These are phyloP conservation scores for Akanthomyces lecanii DNA, from an alignment of 2,329 filamentous ascomycete species.

Conservation along the genomic window DNA sequence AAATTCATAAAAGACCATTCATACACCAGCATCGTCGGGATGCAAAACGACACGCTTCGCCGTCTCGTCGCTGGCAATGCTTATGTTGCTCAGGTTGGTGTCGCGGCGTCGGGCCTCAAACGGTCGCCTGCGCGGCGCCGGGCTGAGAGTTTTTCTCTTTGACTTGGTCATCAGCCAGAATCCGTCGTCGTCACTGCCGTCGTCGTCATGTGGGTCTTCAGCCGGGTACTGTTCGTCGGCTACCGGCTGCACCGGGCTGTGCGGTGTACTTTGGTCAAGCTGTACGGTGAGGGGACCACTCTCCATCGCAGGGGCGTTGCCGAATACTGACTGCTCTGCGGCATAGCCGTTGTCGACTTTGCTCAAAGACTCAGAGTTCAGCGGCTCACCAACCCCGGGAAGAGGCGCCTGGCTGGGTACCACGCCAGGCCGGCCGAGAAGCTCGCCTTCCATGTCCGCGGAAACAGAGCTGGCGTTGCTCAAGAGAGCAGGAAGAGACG, in stretches of 20 bases:
- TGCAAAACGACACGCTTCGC: constrained; percentile 52
- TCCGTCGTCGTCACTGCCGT: constrained; percentile 53
- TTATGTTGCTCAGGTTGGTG: constrained; percentile 58
- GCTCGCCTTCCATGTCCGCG: constrained; percentile 58
- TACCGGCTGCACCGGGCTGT: constrained; percentile 14
- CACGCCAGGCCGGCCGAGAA: constrained; percentile 47
- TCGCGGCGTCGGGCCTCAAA: constrained; percentile 47
- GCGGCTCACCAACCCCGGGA: constrained; percentile 49
- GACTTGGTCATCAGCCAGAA: constrained; percentile 51
- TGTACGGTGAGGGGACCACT: constrained; percentile 30
- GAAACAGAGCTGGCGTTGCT: constrained; percentile 63
- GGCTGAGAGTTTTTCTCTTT: constrained; percentile 39
- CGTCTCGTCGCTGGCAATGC: constrained; percentile 59
- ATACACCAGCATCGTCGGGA: constrained; percentile 26
- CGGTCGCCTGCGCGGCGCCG: constrained; percentile 23
- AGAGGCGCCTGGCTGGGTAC: constrained; percentile 39
- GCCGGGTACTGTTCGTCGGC: constrained; percentile 15
- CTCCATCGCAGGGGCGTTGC: constrained; percentile 30
- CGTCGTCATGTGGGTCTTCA: constrained; percentile 43
- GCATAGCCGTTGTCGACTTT: constrained; percentile 46
- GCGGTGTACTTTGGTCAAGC: constrained; percentile 21
- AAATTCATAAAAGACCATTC: constrained; percentile 2
- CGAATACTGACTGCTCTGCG: constrained; percentile 40
- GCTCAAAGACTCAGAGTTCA: constrained; percentile 48
- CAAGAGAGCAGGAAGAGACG: constrained; percentile 58